A percentile compares a stretch with the other conserved stretches of the same genome.
Conservation (phyloP, 768 basidiomycete species). For the Tubosaeta sp. region DNA sequence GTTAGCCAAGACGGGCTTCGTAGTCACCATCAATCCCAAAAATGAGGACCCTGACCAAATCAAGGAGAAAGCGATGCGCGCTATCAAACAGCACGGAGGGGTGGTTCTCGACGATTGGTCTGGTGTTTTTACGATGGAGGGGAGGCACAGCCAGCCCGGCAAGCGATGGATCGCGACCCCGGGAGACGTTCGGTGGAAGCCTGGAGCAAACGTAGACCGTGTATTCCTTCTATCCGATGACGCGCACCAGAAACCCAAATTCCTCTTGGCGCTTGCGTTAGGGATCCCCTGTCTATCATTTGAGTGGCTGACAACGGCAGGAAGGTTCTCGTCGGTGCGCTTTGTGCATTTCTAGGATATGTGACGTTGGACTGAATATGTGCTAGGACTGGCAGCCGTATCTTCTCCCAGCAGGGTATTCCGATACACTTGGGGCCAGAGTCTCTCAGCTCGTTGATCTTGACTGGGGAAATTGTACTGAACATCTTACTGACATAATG, state of each 20-base stretch:
- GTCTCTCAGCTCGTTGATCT: constrained; percentile 46
- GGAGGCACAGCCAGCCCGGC: constrained; percentile 37
- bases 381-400: constrained; percentile 58
- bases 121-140: constrained; percentile 52
- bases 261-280: constrained; percentile 73
- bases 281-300: constrained; percentile 78
- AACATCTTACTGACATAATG: constrained; percentile 59
- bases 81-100: constrained; percentile 52
- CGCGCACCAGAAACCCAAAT: constrained; percentile 70
- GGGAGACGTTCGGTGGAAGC: constrained; percentile 42
- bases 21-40: constrained; percentile 48
- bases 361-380: constrained; percentile 9
- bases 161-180: constrained; percentile 53
- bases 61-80: constrained; percentile 39
- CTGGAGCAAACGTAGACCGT: constrained; percentile 37
- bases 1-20: constrained; percentile 50
- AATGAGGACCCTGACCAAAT: constrained; percentile 35
- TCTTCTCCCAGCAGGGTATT: constrained; percentile 51
- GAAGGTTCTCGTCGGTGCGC: constrained; percentile 32
- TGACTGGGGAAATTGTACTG: constrained; percentile 45
- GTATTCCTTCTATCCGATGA: constrained; percentile 69
- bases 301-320: constrained; percentile 39
- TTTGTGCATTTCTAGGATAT: not conserved
- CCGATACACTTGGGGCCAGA: constrained; percentile 36
- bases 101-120: constrained; percentile 60